Evolutionary conservation across 2,329 filamentous ascomycete genomes (phyloP), one percentile per base, ranked within the genome.

Genomic region (Penicillium sp.): DNA sequence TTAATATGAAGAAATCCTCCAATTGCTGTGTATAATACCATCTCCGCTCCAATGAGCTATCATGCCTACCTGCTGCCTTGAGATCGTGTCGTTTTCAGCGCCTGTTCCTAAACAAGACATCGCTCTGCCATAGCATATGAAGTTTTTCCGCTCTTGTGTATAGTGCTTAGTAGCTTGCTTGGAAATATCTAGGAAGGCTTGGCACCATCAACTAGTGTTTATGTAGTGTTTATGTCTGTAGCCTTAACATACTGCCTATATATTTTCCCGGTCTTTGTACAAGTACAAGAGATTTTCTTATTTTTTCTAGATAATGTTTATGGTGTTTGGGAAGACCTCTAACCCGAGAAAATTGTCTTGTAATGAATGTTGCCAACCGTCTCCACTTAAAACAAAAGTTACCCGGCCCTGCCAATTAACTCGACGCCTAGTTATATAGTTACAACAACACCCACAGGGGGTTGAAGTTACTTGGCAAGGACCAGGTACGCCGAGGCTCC

Each of bases 21-120:
- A 41, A 41, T 47, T 55, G 44, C 41, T 51, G 53, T 62, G 59
- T 64, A 63, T 45, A 44, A 58, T 63, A 59, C 23, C 39, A 58
- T 57, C 59, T 60, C 44, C 49, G 10, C 59, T 61, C 53, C 53
- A 45, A 43, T 35, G 33, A 52, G 48, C 36, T 33, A n/a, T 31
- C 15, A 3, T 33, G 15, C 12, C 17, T 53, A 27, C 19, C 35
- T 21, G 29, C 39, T 52, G 29, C 51, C 38, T 48, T 49, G 33
- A 44, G 38, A 53, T 53, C 25, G 21, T 55, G n/a, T 39, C 21
- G 27, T 52, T 57, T 47, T 42, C 29, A 55, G 51, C 47, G 31
- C 23, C 47, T 63, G 50, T 64, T 53, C 47, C 33, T 61, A 49
- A 43, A 53, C 12, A 49, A 55, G 42, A 50, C 53, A 53, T 49